Conservation (phyloP, 495 filamentous ascomycete species). For the Hyaloscypha hepaticicola region DNA sequence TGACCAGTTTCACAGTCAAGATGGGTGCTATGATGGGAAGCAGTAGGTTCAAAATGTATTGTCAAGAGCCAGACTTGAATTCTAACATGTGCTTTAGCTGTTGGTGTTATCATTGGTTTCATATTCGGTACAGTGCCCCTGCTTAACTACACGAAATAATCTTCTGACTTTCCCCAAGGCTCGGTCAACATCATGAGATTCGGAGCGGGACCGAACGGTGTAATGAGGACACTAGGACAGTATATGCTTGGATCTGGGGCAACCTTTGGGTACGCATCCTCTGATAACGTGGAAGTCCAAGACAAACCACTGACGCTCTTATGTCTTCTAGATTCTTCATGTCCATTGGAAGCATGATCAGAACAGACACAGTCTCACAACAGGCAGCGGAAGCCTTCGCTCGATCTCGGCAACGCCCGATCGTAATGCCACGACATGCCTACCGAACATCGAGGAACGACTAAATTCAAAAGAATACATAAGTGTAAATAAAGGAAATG, state of each 20-base stretch:
- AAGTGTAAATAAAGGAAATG: background rate
- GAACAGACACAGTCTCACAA: conserved; percentile 62
- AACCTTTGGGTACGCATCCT: conserved; percentile 79
- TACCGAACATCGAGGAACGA: conserved; percentile 32
- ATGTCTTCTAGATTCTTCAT: conserved; percentile 82
- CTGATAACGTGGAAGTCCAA: background rate
- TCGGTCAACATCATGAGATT: conserved; percentile 92
- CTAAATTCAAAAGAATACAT: background rate
- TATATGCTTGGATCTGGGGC: conserved; percentile 97
- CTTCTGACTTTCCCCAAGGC: conserved; percentile 49
- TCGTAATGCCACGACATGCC: conserved; percentile 58
- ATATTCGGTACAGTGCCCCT: conserved; percentile 71
- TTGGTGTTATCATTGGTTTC: conserved; percentile 95
- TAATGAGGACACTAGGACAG: conserved; percentile 89
- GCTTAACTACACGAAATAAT: background rate
- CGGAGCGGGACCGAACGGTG: conserved; percentile 88
- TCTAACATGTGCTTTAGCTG: conserved; percentile 56
- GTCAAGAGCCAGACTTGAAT: background rate
- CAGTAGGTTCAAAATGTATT: conserved; percentile 60
- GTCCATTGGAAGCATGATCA: conserved; percentile 95
- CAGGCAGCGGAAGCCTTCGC: conserved; percentile 61
- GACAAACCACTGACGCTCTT: conserved; percentile 10
- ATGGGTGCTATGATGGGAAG: conserved; percentile 98
- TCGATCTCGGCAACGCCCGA: conserved; percentile 56
- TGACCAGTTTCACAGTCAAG: conserved; percentile 64